Evolutionary conservation across 2,329 filamentous ascomycete species (phyloP).

Genomic region (Leptodontidium sp.): DNA sequence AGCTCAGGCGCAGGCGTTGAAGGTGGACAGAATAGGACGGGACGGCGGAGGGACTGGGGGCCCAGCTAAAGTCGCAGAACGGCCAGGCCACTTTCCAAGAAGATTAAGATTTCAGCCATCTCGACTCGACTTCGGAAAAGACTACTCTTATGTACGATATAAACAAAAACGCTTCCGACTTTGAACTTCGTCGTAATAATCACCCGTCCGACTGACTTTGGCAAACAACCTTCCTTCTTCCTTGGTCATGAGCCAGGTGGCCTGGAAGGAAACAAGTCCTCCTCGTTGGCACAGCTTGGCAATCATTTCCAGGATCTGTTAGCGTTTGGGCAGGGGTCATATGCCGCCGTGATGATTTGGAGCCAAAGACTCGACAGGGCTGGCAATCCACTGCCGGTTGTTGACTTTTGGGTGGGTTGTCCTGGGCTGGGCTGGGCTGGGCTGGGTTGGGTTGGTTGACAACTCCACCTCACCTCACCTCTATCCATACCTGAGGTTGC

Average conservation of each 20-base stretch:
- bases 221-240: background rate
- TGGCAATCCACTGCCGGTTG: constrained; percentile 13
- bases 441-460: background rate
- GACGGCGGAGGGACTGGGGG: background rate
- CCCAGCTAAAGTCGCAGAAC: background rate
- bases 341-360: constrained; percentile 4
- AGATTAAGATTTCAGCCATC: background rate
- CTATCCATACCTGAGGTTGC: background rate
- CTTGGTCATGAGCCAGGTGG: constrained; percentile 4
- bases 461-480: no score
- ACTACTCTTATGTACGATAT: no score
- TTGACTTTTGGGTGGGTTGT: background rate
- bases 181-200: no score
- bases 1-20: constrained; percentile 6
- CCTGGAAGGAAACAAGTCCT: background rate
- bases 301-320: background rate
- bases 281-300: background rate
- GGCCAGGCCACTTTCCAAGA: background rate
- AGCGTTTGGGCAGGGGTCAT: constrained; percentile 13
- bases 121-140: background rate
- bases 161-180: no score
- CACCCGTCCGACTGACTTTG: no score
- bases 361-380: constrained; percentile 11
- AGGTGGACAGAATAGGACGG: background rate
- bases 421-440: no score